Base-by-base conservation (phyloP, 1,284 basidiomycete genomes). In the Pulchroboletus neoregius region DNA sequence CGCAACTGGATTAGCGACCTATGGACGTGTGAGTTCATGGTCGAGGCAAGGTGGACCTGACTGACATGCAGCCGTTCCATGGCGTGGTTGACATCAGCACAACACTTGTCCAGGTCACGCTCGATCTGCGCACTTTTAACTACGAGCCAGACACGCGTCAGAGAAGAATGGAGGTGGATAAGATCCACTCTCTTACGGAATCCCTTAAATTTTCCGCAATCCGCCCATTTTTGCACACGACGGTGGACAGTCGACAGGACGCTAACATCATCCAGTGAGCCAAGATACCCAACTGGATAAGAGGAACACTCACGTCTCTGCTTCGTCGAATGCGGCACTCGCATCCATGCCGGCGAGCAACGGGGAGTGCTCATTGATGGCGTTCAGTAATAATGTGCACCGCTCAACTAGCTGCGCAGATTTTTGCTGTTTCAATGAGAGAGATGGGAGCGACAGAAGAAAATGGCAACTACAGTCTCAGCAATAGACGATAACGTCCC, bases 101-200 rank as follows among this genome's bases (percentile, higher is more conserved):
- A 56, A 45, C 69, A 75, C 38, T 58, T 58, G 30, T 71, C 66
- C 26, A 80, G 64, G 7, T 70, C 70, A 16, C 70, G 60, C 35
- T 63, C 68, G 32, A 80, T 75, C n/a, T 75, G 71, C 2, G 53
- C 55, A 26, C 63, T 70, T 43, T 69, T 75, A 23, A 74, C 78
- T 80, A 37, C 5, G 28, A 40, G 9, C 11, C n/a, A 8, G 9
- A 40, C 16, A n/a, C 1, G 28, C 10, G 43, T 55, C 35, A 54
- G 42, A 45, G n/a, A 24, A 38, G 28, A 37, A 34, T 27, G n/a
- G 35, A 20, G 16, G 2, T 23, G 23, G 11, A 31, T 24, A 32
- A 23, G 22, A 22, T 23, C 35, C 12, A 8, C 12, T 3, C 11
- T 45, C 72, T 59, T 43, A 79, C 77, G 43, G 41, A 70, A 70